These are phyloP conservation scores for Phytophthora sp. DNA, from an alignment of 352 stramenopile genomes.

Conservation along the genomic window DNA sequence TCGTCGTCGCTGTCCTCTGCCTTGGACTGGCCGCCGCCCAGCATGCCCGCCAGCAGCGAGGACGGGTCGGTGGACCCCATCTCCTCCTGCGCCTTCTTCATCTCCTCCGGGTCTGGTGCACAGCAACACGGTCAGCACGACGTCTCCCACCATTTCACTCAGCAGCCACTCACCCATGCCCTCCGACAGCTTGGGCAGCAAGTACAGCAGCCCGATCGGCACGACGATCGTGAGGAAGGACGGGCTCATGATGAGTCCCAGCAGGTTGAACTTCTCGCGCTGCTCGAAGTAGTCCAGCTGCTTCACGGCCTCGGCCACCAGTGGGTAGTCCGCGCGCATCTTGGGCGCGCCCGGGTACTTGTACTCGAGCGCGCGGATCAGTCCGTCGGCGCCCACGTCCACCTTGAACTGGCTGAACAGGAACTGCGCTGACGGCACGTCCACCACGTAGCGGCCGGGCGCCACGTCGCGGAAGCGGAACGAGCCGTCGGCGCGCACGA, in stretches of 20 bases:
- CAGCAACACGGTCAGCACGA: conserved; percentile 3
- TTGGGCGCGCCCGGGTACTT: conserved; percentile 82
- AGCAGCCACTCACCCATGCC: conserved; percentile 59
- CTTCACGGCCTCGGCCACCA: conserved; percentile 66
- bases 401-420: conserved; percentile 82
- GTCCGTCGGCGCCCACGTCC: conserved; percentile 56
- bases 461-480: conserved; percentile 81
- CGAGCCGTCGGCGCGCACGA: conserved; percentile 64
- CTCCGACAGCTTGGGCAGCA: conserved; percentile 83
- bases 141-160: conserved; percentile 11
- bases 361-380: conserved; percentile 75
- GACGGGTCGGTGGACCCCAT: conserved; percentile 77
- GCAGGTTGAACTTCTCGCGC: conserved; percentile 82
- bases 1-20: conserved; percentile 80
- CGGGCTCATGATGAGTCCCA: conserved; percentile 79
- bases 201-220: conserved; percentile 77
- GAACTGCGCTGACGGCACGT: conserved; percentile 68
- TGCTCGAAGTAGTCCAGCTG: conserved; percentile 85
- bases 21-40: conserved; percentile 61
- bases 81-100: conserved; percentile 89
- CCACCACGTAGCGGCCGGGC: conserved; percentile 75
- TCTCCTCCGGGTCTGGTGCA: conserved; percentile 76
- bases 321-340: conserved; percentile 61
- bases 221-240: conserved; percentile 85
- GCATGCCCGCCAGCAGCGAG: conserved; percentile 72